phyloP scores from a whole-genome alignment of 208 protist species.

The Wallacemonas collosoma region DNA sequence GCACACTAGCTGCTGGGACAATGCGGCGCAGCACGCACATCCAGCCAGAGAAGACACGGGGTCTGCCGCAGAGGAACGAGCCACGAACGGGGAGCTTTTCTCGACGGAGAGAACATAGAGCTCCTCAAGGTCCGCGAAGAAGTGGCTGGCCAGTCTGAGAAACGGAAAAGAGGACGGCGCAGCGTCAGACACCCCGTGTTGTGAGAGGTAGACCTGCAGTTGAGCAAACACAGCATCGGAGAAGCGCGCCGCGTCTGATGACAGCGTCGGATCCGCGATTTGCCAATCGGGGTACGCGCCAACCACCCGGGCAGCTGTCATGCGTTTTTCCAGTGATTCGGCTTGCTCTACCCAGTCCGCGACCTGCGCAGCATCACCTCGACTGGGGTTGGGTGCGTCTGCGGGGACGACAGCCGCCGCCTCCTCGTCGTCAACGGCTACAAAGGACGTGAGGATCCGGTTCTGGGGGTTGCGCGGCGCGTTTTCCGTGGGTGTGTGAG shows the following conservation, averaged over 20 bases:
- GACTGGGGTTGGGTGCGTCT: too few species aligned
- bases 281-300: neutral
- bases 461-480: too few species aligned
- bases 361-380: neutral
- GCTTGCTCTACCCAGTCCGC: neutral
- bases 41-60: slow-evolving; percentile 29
- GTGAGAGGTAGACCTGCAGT: neutral
- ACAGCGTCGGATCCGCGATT: neutral
- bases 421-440: too few species aligned
- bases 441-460: too few species aligned
- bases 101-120: slow-evolving; percentile 41
- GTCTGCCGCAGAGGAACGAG: slow-evolving; percentile 10
- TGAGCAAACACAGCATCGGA: neutral
- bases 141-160: slow-evolving; percentile 16
- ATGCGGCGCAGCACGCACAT: slow-evolving; percentile 29
- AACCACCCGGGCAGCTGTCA: neutral
- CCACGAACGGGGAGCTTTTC: slow-evolving; percentile 18
- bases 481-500: too few species aligned
- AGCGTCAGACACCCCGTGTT: neutral
- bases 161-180: neutral
- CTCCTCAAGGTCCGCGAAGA: slow-evolving; percentile 36
- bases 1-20: slow-evolving; percentile 32
- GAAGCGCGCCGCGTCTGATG: neutral
- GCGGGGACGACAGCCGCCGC: too few species aligned
- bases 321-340: neutral